These are phyloP conservation scores for Hanseniaspora occidentalis DNA, from an alignment of 805 yeast genomes.

Conservation along the genomic window DNA sequence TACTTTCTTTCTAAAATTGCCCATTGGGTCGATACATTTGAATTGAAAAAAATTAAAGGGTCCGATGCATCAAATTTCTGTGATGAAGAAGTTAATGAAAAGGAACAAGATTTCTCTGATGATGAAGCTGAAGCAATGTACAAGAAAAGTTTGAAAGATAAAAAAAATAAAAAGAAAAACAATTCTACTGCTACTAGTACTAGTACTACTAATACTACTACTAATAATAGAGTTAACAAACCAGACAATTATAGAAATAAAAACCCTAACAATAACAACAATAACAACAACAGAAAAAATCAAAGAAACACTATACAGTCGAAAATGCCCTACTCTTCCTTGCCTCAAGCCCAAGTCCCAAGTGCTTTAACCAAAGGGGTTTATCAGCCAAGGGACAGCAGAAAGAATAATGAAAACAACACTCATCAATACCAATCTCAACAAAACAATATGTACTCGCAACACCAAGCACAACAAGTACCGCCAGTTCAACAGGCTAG, in stretches of 20 bases:
- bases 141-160: constrained; percentile 51
- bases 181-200: constrained; percentile 10
- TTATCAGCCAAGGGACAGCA: constrained; percentile 1
- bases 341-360: constrained; percentile 6
- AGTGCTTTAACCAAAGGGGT: constrained; percentile 4
- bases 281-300: constrained; percentile 8
- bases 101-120: constrained; percentile 90
- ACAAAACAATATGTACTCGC: constrained; percentile 1
- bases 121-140: constrained; percentile 77
- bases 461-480: constrained; percentile 9
- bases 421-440: constrained; percentile 4
- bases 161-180: constrained; percentile 34
- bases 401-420: constrained; percentile 1
- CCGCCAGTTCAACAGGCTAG: constrained; percentile 9
- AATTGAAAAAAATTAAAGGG: constrained; percentile 61
- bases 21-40: constrained; percentile 63
- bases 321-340: neutral
- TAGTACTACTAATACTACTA: constrained; percentile 9
- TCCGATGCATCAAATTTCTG: constrained; percentile 91
- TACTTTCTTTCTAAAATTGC: constrained; percentile 75
- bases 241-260: neutral
- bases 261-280: constrained; percentile 4
- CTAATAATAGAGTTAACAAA: constrained; percentile 3
- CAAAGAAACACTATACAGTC: constrained; percentile 7
- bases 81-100: constrained; percentile 88